phyloP scores from a whole-genome alignment of 257 asterid genomes.

The Linderniella brevidens region DNA sequence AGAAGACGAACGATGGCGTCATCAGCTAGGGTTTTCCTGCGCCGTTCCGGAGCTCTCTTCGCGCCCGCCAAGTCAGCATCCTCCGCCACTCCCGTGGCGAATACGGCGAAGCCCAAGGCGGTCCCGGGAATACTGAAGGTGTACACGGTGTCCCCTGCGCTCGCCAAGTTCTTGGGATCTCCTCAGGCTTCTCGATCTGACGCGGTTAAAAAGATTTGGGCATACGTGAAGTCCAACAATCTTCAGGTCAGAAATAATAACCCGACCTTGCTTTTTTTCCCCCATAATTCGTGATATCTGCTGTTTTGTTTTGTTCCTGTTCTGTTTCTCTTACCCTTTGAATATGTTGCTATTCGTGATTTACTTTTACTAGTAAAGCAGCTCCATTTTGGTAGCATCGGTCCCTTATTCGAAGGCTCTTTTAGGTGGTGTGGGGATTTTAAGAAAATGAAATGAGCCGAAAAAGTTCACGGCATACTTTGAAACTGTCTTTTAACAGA shows the following conservation, averaged over 20 bases:
- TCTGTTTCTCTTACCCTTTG: neutral
- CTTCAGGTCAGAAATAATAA: constrained; percentile 14
- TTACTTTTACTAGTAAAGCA: too few relatives aligned
- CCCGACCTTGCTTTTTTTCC: neutral
- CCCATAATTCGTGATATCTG: constrained; percentile 5
- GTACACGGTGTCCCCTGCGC: constrained; percentile 22
- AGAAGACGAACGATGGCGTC: constrained; percentile 17
- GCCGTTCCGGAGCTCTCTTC: constrained; percentile 26
- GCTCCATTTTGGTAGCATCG: too few relatives aligned
- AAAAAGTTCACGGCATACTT: too few relatives aligned
- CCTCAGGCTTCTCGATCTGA: constrained; percentile 19
- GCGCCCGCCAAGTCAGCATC: constrained; percentile 27
- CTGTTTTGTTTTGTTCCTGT: constrained; percentile 4
- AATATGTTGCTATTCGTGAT: too few relatives aligned
- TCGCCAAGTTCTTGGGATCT: constrained; percentile 20
- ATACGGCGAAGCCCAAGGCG: constrained; percentile 6
- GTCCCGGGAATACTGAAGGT: constrained; percentile 16
- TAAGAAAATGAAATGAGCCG: too few relatives aligned
- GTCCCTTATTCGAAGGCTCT: too few relatives aligned
- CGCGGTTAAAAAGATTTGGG: constrained; percentile 22
- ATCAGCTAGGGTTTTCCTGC: constrained; percentile 23
- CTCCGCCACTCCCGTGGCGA: constrained; percentile 10
- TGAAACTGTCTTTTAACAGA: too few relatives aligned
- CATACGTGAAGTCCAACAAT: constrained; percentile 14
- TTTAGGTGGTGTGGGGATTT: too few relatives aligned